Conservation (phyloP, 208 protist genomes). For the Wallacemonas collosoma region DNA sequence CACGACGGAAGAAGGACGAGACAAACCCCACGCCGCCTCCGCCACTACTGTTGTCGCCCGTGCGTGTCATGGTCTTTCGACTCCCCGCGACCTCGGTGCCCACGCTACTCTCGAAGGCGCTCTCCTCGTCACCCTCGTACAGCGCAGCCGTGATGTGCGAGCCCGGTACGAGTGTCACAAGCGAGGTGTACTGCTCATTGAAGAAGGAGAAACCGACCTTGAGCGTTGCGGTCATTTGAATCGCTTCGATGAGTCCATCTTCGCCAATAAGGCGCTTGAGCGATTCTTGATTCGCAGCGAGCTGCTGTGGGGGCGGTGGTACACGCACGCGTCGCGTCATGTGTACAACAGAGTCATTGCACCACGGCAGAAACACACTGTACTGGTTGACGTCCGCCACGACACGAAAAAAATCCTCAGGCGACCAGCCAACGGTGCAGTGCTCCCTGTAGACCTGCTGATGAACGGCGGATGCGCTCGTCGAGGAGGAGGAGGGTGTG, state of each 20-base stretch:
- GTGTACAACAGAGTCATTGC: constrained; percentile 63
- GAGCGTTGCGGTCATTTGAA: constrained; percentile 74
- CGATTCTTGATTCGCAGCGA: neutral
- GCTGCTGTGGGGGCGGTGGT: neutral
- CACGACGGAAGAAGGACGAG: constrained; percentile 39
- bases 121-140: constrained; percentile 37
- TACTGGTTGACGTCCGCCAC: constrained; percentile 81
- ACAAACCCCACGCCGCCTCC: constrained; percentile 26
- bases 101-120: neutral
- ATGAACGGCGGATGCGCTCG: constrained; percentile 16
- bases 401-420: constrained; percentile 62
- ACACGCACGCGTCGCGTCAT: constrained; percentile 23
- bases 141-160: constrained; percentile 56
- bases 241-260: constrained; percentile 28
- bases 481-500: neutral
- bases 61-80: neutral
- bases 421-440: constrained; percentile 79
- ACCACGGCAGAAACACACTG: constrained; percentile 80
- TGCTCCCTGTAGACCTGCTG: constrained; percentile 73
- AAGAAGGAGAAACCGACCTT: constrained; percentile 78
- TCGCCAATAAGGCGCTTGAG: constrained; percentile 12
- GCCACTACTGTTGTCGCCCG: neutral
- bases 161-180: constrained; percentile 56
- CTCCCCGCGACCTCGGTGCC: constrained; percentile 2
- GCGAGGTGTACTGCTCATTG: constrained; percentile 77